Percentiles rank a stretch among this genome's conserved stretches.
Evolutionary conservation across 495 filamentous ascomycete genomes (phyloP).

Genomic region (Lasiosphaeria ovina): DNA sequence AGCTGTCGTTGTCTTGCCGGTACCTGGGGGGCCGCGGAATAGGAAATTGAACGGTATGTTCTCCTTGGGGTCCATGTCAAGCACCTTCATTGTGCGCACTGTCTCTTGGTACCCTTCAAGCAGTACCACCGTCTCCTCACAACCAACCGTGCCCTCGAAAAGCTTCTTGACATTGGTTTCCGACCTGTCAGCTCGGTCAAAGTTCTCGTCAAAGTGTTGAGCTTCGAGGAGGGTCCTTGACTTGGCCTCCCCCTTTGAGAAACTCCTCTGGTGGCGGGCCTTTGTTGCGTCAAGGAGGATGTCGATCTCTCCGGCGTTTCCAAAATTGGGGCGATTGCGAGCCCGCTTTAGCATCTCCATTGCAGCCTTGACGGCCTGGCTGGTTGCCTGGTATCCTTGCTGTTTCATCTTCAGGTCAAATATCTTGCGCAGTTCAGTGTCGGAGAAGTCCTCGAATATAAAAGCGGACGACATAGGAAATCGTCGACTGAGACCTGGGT

Average conservation of each 20-base stretch:
- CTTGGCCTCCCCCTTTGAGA: constrained; percentile 27
- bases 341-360: constrained; percentile 51
- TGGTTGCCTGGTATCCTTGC: constrained; percentile 44
- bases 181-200: constrained; percentile 51
- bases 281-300: constrained; percentile 63
- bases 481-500: constrained; percentile 68
- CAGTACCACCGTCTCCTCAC: constrained; percentile 57
- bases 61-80: constrained; percentile 58
- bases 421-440: constrained; percentile 56
- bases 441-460: constrained; percentile 66
- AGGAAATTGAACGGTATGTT: constrained; percentile 44
- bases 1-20: constrained; percentile 74
- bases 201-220: constrained; percentile 67
- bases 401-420: constrained; percentile 56
- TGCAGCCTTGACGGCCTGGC: constrained; percentile 43
- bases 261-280: constrained; percentile 52
- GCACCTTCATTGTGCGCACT: constrained; percentile 50
- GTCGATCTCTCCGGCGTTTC: constrained; percentile 64
- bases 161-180: constrained; percentile 53
- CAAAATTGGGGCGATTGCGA: constrained; percentile 57
- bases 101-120: constrained; percentile 60
- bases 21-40: constrained; percentile 51
- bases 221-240: constrained; percentile 47
- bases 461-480: constrained; percentile 68
- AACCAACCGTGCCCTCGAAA: constrained; percentile 67